A percentile compares a stretch with the other conserved stretches of the same genome.
phyloP scores from a whole-genome alignment of 805 yeast genomes.

The Clavispora asparagi region DNA sequence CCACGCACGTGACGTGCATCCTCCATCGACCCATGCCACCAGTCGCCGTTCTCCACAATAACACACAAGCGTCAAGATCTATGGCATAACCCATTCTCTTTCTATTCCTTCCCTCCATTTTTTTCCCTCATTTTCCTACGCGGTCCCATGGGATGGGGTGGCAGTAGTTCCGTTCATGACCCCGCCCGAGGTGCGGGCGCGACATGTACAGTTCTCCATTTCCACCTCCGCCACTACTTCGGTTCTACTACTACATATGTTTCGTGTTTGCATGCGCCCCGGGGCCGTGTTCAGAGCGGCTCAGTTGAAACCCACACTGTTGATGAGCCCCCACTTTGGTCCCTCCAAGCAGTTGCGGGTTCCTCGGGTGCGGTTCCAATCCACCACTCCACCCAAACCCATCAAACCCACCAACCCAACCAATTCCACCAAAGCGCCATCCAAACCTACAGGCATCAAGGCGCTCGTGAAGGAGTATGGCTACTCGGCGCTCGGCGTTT shows the following conservation, averaged over 20 bases:
- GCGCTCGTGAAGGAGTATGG: conserved; percentile 82
- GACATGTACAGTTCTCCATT: not conserved
- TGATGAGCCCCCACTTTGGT: not conserved
- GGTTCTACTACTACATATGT: not conserved
- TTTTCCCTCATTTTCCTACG: too few species aligned
- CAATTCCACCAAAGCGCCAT: too few species aligned
- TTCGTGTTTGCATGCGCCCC: not conserved
- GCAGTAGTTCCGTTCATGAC: too few species aligned
- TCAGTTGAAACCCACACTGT: not conserved
- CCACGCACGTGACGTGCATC: too few species aligned
- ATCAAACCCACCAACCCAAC: too few species aligned
- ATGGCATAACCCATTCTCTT: too few species aligned
- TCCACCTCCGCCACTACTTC: not conserved
- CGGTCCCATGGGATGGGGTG: too few species aligned
- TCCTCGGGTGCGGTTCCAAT: conserved; percentile 1
- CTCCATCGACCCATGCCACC: too few species aligned
- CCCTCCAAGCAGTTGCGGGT: not conserved
- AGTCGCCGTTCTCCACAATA: too few species aligned
- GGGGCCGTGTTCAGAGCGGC: not conserved
- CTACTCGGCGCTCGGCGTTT: conserved; percentile 83
- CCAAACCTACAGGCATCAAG: conserved; percentile 45
- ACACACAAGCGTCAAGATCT: too few species aligned
- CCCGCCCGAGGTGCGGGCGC: too few species aligned
- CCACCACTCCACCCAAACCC: conserved; percentile 2
- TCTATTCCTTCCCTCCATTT: too few species aligned